Evolutionary conservation across 108 stramenopile species (phyloP), one percentile per base, ranked within the genome.

Genomic region (Asterionellopsis glacialis): DNA sequence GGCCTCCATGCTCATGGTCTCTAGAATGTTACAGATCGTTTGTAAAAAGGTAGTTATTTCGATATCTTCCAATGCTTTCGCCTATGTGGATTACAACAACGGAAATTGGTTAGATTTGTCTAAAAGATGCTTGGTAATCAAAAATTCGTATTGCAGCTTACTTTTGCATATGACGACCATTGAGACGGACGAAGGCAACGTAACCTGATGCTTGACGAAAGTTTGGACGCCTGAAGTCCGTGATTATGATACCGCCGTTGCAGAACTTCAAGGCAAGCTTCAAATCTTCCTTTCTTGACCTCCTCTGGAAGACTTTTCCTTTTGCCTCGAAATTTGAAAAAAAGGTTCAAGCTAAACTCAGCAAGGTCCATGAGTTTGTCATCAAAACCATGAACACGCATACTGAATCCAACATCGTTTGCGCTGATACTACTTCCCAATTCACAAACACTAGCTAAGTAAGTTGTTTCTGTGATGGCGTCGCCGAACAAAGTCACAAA

Each of bases 381-480:
- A 59, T 90, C 83, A 64, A 90, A 93, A 11, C 92, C 92, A 40
- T 82, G 41, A 72, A 69, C 51, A 6, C 88, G 85, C 41, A 93
- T 73, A 9, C 53, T 59, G 65, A 93, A 87, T 0, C 92, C 92
- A 43, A 72, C 63, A 51, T 88, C 87, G 42, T 62, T 82, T 9
- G 76, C 42, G 14, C 65, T 67, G 9, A 90, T 42, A 11, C 76
- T 63, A 51, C 75, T 84, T 23, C 70, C 79, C 44, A 93, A 64
- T 28, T 90, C 88, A 57, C 88, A 84, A 0, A 81, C 64, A 51
- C 80, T 81, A 41, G 88, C 88, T 59, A 87, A 63, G 56, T 93
- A 93, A 6, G 75, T 72, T 9, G 74, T 74, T 65, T 90, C 92
- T 40, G 74, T 78, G 13, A 87, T 54, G 10, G 75, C 72, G 63